Evolutionary conservation across 164 flowering plant species (phyloP).

Genomic region (Aristolochia fimbriata): DNA sequence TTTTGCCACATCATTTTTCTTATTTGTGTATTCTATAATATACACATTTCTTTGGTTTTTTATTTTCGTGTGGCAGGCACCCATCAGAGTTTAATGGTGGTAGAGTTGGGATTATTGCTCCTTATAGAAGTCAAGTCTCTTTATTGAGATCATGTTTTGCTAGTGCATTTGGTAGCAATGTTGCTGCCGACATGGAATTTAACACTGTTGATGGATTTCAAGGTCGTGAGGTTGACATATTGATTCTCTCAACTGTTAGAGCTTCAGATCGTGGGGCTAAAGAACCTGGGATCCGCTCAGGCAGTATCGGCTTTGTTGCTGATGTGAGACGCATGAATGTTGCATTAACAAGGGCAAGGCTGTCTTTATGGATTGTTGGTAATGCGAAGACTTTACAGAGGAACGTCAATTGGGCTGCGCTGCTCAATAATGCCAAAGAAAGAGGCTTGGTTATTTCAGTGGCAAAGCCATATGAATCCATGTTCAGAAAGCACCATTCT

Average conservation of each 20-base stretch:
- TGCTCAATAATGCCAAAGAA: conserved; percentile 60
- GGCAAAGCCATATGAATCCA: conserved; percentile 46
- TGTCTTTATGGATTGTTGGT: conserved; percentile 87
- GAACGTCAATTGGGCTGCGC: conserved; percentile 71
- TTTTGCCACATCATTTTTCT: neutral
- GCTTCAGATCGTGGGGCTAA: conserved; percentile 33
- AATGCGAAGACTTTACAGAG: conserved; percentile 59
- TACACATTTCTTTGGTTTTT: neutral
- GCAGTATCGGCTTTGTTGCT: conserved; percentile 86
- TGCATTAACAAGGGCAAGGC: conserved; percentile 84
- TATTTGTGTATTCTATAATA: neutral
- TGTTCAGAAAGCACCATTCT: conserved; percentile 22
- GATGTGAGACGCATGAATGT: conserved; percentile 98
- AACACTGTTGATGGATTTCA: conserved; percentile 98
- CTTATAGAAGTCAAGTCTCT: conserved; percentile 80
- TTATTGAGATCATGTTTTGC: conserved; percentile 70
- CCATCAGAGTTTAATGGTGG: conserved; percentile 66
- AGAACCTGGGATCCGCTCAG: conserved; percentile 24
- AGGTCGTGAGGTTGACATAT: conserved; percentile 93
- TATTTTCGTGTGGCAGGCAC: conserved; percentile 30
- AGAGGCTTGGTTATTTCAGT: conserved; percentile 52
- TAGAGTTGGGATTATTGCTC: conserved; percentile 85
- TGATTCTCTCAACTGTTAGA: conserved; percentile 88
- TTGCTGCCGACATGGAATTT: conserved; percentile 63
- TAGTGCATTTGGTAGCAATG: conserved; percentile 61